Conservation (phyloP, 176 grass and related monocot genomes). For the Phyllostachys edulis region DNA sequence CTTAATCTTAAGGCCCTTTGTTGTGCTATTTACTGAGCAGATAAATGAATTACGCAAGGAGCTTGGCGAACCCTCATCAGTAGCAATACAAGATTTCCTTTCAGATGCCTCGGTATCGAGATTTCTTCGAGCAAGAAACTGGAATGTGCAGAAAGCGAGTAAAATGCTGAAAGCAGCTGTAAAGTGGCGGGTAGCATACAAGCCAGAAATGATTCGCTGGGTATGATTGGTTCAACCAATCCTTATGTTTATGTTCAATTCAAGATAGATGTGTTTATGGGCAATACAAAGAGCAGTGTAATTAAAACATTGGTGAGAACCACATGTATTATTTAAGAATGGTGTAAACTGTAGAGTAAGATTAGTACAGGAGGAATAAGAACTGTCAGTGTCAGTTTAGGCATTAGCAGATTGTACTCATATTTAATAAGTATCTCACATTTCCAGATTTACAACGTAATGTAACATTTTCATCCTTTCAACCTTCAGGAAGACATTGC, state of each 20-base stretch:
- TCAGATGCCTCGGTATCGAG: slow-evolving; percentile 51
- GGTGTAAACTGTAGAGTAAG: not conserved
- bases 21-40: slow-evolving; percentile 29
- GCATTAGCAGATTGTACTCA: not conserved
- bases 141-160: slow-evolving; percentile 66
- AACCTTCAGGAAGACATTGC: slow-evolving; percentile 61
- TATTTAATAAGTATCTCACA: slow-evolving; percentile 3
- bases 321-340: not conserved
- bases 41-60: slow-evolving; percentile 66
- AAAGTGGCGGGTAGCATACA: slow-evolving; percentile 67
- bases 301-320: slow-evolving; percentile 4
- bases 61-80: slow-evolving; percentile 33
- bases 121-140: slow-evolving; percentile 69
- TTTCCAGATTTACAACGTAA: not conserved
- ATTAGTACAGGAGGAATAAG: not conserved
- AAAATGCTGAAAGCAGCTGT: slow-evolving; percentile 70
- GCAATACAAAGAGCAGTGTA: not conserved
- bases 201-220: slow-evolving; percentile 65
- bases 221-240: slow-evolving; percentile 31
- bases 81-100: slow-evolving; percentile 50
- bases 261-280: not conserved
- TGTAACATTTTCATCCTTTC: slow-evolving; percentile 14
- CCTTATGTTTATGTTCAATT: not conserved
- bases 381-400: not conserved
- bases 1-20: not conserved